Base-by-base conservation (phyloP, 2,329 filamentous ascomycete species). In the Rhynchosporium graminicola region DNA sequence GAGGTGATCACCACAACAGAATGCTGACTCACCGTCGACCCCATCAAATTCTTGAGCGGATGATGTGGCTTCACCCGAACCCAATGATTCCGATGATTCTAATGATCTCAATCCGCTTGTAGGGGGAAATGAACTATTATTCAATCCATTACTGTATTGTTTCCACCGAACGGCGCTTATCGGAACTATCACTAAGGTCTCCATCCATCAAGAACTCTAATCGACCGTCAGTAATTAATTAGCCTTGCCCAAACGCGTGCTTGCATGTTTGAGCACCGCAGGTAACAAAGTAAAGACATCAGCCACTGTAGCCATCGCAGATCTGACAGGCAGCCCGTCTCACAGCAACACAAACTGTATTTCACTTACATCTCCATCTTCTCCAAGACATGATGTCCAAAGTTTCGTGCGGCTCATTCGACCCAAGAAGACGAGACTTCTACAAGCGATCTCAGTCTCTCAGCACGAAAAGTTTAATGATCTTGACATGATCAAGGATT, bases 281-380 rank as follows among this genome's bases (percentile, higher is more conserved):
- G 20, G 28, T 47, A 15, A 47, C 4, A 9, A 2, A 26, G 8
- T 51, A 29, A 31, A 33, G 48, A 31, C 31, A 33, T 29, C 50
- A 40, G 50, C 50, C 50, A 52, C 50, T 26, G 33, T 52, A 31
- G 50, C 50, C 50, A 52, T 52, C 31, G 50, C 50, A 52, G 50
- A 52, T 52, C 50, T 38, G 5, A 1, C 42, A 43, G 15, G 4
- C 13, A 20, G 20, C 20, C 42, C 4, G 42, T 43, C 42, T 6
- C 13, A 43, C 3, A 15, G 20, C 42, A 43, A 15, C n/a, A 13
- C 40, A 7, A 40, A 8, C 36, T 7, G 7, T 40, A 13, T 43
- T 43, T 10, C 40, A 43, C 40, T 15, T 43, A 15, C 42, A n/a
- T n/a, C 20, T n/a, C 20, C 29, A 51, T 31, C 48, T 33, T 13